Conservation (phyloP, 495 filamentous ascomycete genomes). For the Lasiosphaeria miniovina region DNA sequence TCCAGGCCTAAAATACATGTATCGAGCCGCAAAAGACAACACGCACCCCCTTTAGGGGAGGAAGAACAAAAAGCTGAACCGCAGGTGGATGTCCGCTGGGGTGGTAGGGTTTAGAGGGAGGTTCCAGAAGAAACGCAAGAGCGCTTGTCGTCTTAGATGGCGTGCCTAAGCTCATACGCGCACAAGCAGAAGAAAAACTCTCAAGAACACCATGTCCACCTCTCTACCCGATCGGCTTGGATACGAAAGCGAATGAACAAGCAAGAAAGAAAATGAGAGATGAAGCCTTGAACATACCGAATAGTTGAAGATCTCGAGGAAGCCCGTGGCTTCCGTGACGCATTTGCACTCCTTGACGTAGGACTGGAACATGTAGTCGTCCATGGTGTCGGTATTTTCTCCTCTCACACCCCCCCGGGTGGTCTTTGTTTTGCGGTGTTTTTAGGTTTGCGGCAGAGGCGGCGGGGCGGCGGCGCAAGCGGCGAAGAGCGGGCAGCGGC, state of each 20-base stretch:
- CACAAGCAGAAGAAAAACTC: too few species aligned
- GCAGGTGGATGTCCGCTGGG: too few species aligned
- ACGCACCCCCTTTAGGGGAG: neutral
- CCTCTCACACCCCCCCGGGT: neutral
- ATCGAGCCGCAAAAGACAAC: neutral
- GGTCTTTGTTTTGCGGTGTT: too few species aligned
- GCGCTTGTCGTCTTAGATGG: too few species aligned
- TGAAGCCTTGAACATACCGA: conserved; percentile 37
- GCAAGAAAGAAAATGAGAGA: neutral
- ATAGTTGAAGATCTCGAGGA: conserved; percentile 55
- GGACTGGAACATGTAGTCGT: conserved; percentile 50
- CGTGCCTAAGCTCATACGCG: too few species aligned
- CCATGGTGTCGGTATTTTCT: conserved; percentile 36
- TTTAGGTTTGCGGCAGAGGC: neutral
- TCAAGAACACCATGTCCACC: neutral
- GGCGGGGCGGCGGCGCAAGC: too few species aligned
- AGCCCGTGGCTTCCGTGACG: conserved; percentile 47
- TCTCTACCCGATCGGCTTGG: neutral
- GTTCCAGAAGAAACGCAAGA: too few species aligned
- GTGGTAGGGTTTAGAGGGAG: too few species aligned
- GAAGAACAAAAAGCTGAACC: neutral
- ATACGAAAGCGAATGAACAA: neutral
- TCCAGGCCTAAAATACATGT: neutral
- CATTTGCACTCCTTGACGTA: conserved; percentile 42
- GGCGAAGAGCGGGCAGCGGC: too few species aligned